A percentile compares a stretch with the other conserved stretches of the same genome.
Evolutionary conservation across 495 filamentous ascomycete species (phyloP).

Genomic region (Neurospora sublineolata): DNA sequence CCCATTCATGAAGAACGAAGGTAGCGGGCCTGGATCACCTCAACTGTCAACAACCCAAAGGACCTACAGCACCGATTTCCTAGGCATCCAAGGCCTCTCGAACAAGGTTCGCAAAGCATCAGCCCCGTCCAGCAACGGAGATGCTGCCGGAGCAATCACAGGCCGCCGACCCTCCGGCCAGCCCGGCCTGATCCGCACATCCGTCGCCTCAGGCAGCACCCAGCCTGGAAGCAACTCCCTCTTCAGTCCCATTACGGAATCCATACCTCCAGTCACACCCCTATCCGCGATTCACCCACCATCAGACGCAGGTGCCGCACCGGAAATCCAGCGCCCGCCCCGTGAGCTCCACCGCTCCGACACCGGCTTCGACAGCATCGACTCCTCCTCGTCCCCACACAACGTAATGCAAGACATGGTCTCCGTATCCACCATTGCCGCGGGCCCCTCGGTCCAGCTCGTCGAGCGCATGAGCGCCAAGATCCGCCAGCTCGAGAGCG

Average conservation of each 20-base stretch:
- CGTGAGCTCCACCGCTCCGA: slow-evolving; percentile 41
- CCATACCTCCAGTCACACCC: not conserved
- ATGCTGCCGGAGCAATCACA: slow-evolving; percentile 17
- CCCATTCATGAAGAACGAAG: slow-evolving; percentile 25
- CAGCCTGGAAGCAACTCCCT: slow-evolving; percentile 20
- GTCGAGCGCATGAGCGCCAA: slow-evolving; percentile 94
- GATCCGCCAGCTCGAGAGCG: slow-evolving; percentile 80
- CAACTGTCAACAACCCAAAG: slow-evolving; percentile 28
- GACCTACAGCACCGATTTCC: slow-evolving; percentile 37
- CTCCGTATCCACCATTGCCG: slow-evolving; percentile 75
- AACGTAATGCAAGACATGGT: slow-evolving; percentile 77
- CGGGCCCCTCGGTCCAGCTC: slow-evolving; percentile 87
- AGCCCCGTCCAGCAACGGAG: slow-evolving; percentile 33
- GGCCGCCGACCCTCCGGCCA: slow-evolving; percentile 29
- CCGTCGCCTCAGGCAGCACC: slow-evolving; percentile 6
- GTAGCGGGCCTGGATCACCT: slow-evolving; percentile 36
- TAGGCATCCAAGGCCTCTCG: slow-evolving; percentile 32
- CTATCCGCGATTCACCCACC: not conserved
- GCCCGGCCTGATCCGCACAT: slow-evolving; percentile 19
- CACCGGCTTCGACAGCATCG: slow-evolving; percentile 42
- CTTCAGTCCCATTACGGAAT: slow-evolving; percentile 26
- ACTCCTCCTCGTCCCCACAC: slow-evolving; percentile 53
- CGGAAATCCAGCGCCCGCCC: slow-evolving; percentile 30
- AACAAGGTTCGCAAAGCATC: slow-evolving; percentile 32
- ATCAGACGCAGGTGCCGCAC: slow-evolving; percentile 28